Base-by-base conservation (phyloP, 164 flowering plant genomes). In the Kalanchoe fedtschenkoi region DNA sequence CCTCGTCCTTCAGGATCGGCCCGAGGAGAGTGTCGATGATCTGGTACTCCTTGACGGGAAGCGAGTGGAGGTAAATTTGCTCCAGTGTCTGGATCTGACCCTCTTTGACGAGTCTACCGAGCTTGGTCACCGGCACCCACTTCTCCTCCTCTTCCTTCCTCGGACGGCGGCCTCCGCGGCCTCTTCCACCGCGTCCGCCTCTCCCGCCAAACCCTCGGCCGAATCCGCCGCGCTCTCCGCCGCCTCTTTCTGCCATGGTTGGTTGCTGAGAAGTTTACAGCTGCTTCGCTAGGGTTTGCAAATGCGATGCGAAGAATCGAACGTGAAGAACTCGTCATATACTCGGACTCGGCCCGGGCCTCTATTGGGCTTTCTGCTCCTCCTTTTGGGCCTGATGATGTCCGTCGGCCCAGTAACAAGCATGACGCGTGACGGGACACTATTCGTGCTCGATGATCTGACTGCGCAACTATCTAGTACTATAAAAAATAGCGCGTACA, bases 61-160 rank as follows among this genome's bases (percentile, higher is more conserved):
- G 80, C 0, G 91, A 86, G 70, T 83, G 91, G 62, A 86, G 87
- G 68, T 86, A 83, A 77, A 83, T 83, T 51, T 86, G 85, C 67
- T 86, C 91, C 2, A 86, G 37, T 57, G 68, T 69, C 5, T 24
- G 38, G 73, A 86, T 86, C 62, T 75, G 79, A 0, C 82, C 83
- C 17, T 76, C 84, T 37, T 74, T 71, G 0, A 86, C 89, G 35
- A 86, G 75, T 1, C 89, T 79, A 1, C 92, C 92, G 5, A 86
- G 81, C 55, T 86, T 86, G 21, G 92, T 86, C 29, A 86, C 89
- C 0, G 92, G 92, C 0, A 86, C 87, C 92, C 92, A 86, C 47
- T 78, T 76, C 56, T 81, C 81, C 61, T 86, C 89, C 34, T 84
- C 89, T 6, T 76, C 76, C 0, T 77, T 75, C 6, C 89, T 80